phyloP scores from a whole-genome alignment of 257 asterid species.

The Solanum medicagineum region DNA sequence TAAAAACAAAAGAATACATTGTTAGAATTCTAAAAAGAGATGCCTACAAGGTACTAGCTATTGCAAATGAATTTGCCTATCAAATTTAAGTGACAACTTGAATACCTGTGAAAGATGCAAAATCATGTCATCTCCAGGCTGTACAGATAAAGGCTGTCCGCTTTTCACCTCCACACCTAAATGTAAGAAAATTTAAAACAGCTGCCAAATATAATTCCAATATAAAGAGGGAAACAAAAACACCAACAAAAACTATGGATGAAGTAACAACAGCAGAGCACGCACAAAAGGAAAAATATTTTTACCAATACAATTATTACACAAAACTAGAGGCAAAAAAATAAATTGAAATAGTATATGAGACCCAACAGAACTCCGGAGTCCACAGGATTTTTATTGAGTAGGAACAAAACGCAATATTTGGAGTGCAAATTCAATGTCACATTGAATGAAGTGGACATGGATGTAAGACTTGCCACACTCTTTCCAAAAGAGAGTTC shows the following conservation, averaged over 20 bases:
- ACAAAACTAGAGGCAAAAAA: not conserved
- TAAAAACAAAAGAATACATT: not conserved
- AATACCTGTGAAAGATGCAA: slow-evolving; percentile 9
- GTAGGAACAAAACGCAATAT: too few relatives aligned
- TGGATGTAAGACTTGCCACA: too few relatives aligned
- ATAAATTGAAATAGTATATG: not conserved
- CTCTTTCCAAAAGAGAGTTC: too few relatives aligned
- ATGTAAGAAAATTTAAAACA: not conserved
- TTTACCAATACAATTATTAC: not conserved
- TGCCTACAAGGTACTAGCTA: not conserved
- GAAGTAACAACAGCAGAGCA: not conserved
- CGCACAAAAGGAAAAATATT: not conserved
- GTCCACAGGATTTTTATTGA: too few relatives aligned
- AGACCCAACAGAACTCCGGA: not conserved
- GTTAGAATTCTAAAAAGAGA: not conserved
- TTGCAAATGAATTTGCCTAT: not conserved
- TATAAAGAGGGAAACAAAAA: not conserved
- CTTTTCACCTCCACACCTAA: slow-evolving; percentile 9
- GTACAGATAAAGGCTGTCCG: not conserved
- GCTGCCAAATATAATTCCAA: not conserved
- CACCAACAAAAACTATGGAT: not conserved
- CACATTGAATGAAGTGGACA: too few relatives aligned
- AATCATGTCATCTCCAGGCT: not conserved
- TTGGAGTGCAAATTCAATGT: too few relatives aligned
- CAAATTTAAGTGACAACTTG: not conserved